phyloP scores from a whole-genome alignment of 805 yeast species.

The Metschnikowia hibisci region DNA sequence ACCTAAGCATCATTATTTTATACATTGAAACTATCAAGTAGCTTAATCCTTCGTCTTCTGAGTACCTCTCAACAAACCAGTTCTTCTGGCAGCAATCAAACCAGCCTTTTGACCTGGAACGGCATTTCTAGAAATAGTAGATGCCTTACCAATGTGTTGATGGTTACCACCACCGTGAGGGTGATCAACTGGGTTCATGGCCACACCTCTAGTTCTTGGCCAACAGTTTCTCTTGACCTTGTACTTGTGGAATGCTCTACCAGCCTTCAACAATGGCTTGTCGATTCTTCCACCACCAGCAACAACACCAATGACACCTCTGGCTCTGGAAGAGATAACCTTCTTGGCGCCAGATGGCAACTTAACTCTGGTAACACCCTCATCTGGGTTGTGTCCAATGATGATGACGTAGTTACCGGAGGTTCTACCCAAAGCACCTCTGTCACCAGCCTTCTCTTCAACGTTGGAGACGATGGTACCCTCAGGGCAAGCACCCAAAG shows the following conservation, averaged over 20 bases:
- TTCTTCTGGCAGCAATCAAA: constrained; percentile 99
- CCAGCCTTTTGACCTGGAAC: constrained; percentile 99
- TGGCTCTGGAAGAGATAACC: constrained; percentile 85
- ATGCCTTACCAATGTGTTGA: constrained; percentile 98
- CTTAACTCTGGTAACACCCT: constrained; percentile 98
- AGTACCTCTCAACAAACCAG: constrained; percentile 99
- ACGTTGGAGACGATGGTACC: constrained; percentile 99
- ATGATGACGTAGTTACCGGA: constrained; percentile 99
- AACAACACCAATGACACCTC: constrained; percentile 97
- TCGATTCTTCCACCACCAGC: constrained; percentile 99
- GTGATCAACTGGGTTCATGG: constrained; percentile 99
- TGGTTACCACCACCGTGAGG: constrained; percentile 99
- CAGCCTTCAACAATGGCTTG: constrained; percentile 99
- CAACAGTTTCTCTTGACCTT: constrained; percentile 99
- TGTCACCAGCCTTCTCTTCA: constrained; percentile 98
- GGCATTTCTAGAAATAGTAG: constrained; percentile 98
- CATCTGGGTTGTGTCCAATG: constrained; percentile 99
- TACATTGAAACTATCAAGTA: constrained; percentile 16
- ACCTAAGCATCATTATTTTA: constrained; percentile 17
- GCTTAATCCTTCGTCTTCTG: constrained; percentile 64
- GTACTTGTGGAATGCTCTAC: constrained; percentile 99
- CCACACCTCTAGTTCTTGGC: constrained; percentile 99
- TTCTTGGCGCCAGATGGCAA: constrained; percentile 99
- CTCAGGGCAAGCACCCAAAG: constrained; percentile 96
- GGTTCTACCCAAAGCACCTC: constrained; percentile 99